Conservation (phyloP, 768 basidiomycete species). For the Lenzites betulinus region DNA sequence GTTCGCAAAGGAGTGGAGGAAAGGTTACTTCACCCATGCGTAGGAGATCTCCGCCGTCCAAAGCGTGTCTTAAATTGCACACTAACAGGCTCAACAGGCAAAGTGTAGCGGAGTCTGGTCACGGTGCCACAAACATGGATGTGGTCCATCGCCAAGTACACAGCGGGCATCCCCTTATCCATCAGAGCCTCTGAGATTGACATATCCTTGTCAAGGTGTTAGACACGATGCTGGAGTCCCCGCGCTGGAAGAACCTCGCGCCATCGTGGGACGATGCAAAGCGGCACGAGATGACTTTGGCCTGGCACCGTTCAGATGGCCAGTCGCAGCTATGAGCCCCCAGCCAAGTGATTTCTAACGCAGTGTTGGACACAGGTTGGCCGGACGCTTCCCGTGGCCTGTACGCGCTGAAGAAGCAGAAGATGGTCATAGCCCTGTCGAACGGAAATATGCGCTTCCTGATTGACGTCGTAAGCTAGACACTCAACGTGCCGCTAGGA, state of each 20-base stretch:
- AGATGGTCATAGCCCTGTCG: constrained; percentile 53
- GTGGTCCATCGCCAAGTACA: constrained; percentile 53
- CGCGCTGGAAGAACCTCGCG: constrained; percentile 52
- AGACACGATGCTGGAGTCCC: constrained; percentile 49
- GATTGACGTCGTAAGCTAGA: constrained; percentile 51
- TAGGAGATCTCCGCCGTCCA: constrained; percentile 26
- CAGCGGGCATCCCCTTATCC: too few relatives aligned
- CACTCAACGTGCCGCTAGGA: background rate
- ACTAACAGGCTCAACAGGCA: constrained; percentile 24
- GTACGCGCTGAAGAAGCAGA: constrained; percentile 48
- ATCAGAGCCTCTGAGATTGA: too few relatives aligned
- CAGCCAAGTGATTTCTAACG: too few relatives aligned
- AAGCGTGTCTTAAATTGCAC: constrained; percentile 21
- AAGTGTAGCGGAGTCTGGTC: constrained; percentile 44
- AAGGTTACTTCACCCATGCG: constrained; percentile 50
- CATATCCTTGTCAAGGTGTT: constrained; percentile 44
- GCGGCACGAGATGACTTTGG: constrained; percentile 45
- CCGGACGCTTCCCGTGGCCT: constrained; percentile 53
- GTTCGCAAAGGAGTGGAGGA: constrained; percentile 61
- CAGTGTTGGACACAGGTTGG: constrained; percentile 48
- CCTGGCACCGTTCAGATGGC: constrained; percentile 61
- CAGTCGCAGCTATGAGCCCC: background rate
- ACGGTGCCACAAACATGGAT: constrained; percentile 55
- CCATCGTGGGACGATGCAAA: constrained; percentile 45
- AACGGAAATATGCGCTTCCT: constrained; percentile 65